Evolutionary conservation across 257 asterid species (phyloP).

Genomic region (Avicennia marina): DNA sequence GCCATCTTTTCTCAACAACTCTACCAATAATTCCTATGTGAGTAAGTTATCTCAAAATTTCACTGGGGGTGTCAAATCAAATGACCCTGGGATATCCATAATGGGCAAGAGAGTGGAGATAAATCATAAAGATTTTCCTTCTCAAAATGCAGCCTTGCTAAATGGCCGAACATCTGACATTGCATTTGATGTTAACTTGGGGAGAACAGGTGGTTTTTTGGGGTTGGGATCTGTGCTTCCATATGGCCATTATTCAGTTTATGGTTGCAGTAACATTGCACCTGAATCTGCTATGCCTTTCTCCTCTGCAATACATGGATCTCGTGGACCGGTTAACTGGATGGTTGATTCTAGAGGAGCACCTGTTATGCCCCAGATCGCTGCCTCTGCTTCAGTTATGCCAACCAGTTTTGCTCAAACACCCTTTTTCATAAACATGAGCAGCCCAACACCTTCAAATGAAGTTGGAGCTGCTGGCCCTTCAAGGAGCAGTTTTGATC

Average conservation of each 20-base stretch:
- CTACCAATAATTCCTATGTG: constrained; percentile 29
- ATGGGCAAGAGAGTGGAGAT: constrained; percentile 77
- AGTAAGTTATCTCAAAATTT: constrained; percentile 36
- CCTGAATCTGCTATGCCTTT: constrained; percentile 45
- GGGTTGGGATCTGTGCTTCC: constrained; percentile 52
- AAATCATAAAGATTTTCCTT: constrained; percentile 31
- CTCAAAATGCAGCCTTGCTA: constrained; percentile 33
- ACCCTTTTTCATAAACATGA: constrained; percentile 53
- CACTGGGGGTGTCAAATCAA: constrained; percentile 34
- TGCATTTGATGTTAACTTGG: constrained; percentile 36
- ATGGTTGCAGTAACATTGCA: constrained; percentile 43
- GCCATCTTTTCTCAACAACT: constrained; percentile 44
- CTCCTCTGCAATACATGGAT: constrained; percentile 48
- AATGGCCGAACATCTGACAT: constrained; percentile 50
- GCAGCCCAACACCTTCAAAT: constrained; percentile 31
- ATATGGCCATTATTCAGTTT: constrained; percentile 42
- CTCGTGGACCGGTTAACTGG: constrained; percentile 54
- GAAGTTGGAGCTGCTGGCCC: constrained; percentile 50
- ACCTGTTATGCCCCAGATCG: constrained; percentile 61
- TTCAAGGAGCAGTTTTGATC: constrained; percentile 53
- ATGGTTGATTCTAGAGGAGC: constrained; percentile 78
- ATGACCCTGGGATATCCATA: constrained; percentile 57
- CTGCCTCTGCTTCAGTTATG: constrained; percentile 44
- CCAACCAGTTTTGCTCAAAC: constrained; percentile 48
- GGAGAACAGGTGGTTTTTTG: constrained; percentile 33